Base-by-base conservation (phyloP, 1,284 basidiomycete species). In the Fomitiporia mediterranea region DNA sequence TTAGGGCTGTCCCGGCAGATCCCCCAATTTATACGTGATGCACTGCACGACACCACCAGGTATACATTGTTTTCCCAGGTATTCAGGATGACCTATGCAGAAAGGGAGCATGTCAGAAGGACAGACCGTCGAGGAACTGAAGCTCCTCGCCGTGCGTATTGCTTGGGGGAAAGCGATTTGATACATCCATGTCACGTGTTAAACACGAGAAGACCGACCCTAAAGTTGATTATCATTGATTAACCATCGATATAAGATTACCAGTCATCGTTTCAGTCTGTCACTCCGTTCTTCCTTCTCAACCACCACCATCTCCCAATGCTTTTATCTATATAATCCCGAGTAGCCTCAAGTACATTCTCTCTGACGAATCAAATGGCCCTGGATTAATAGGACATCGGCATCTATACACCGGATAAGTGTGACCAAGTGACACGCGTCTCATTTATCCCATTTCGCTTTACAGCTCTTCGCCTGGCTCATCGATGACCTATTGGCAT, bases 201-300 rank as follows among this genome's bases (percentile, higher is more conserved):
- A 9, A 21, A 49, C 47, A n/a, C 47, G 47, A 49, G n/a, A 38
- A 19, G 15, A 21, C 47, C 47, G 30, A 34, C 47, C 47, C 47
- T 49, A 19, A 35, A 3, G 21, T 13, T n/a, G 5, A 19, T 35
- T 19, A 2, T 9, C 17, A 19, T 35, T 21, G 19, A 19, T 4
- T 19, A 9, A 49, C 2, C 32, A 35, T 49, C 47, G 28, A 49
- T 34, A 34, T 49, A 17, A 23, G 5, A 46, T 25, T 28, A 17
- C 15, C 17, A 3, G 15, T 1, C 27, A 19, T 13, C 43, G 13
- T 32, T n/a, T 19, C 17, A 1, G 42, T 19, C 3, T 51, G 37
- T 54, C 17, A 23, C 25, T 35, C n/a, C n/a, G n/a, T n/a, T 54
- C 53, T 46, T 47, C n/a, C 43, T 48, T 32, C 30, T 46, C 53